Evolutionary conservation across 2,329 filamentous ascomycete genomes (phyloP).

Genomic region (Bipolaris gigantea): DNA sequence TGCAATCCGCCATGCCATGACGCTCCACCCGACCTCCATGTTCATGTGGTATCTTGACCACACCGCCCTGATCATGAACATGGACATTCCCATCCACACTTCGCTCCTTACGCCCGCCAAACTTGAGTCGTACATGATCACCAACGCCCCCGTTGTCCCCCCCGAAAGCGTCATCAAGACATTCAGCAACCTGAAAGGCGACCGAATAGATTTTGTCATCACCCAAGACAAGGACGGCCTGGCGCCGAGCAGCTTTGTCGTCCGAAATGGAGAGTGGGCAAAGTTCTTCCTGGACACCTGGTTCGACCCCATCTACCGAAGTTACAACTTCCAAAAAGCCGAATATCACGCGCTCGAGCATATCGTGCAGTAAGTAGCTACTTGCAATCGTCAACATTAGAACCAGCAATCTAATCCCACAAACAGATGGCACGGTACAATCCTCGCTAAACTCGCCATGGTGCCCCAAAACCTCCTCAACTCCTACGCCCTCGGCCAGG

Average conservation of each 20-base stretch:
- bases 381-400: neutral
- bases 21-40: slow-evolving; percentile 71
- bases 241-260: slow-evolving; percentile 73
- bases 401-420: slow-evolving; percentile 4
- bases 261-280: slow-evolving; percentile 85
- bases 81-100: slow-evolving; percentile 66
- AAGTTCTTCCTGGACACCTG: slow-evolving; percentile 92
- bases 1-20: slow-evolving; percentile 85
- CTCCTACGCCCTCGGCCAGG: slow-evolving; percentile 63
- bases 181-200: slow-evolving; percentile 75
- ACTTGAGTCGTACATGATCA: slow-evolving; percentile 79
- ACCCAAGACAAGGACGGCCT: slow-evolving; percentile 84
- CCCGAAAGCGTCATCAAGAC: slow-evolving; percentile 98
- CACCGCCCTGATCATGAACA: slow-evolving; percentile 87
- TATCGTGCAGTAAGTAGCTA: slow-evolving; percentile 51
- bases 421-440: slow-evolving; percentile 90
- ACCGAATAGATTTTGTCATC: slow-evolving; percentile 78
- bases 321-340: slow-evolving; percentile 94
- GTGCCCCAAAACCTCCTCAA: slow-evolving; percentile 86
- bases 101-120: slow-evolving; percentile 68
- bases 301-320: slow-evolving; percentile 92
- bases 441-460: slow-evolving; percentile 84
- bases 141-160: slow-evolving; percentile 82
- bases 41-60: slow-evolving; percentile 89
- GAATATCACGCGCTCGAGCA: slow-evolving; percentile 83